Base-by-base conservation (phyloP, 73 alveolate species). In the Symbiodinium natans region DNA sequence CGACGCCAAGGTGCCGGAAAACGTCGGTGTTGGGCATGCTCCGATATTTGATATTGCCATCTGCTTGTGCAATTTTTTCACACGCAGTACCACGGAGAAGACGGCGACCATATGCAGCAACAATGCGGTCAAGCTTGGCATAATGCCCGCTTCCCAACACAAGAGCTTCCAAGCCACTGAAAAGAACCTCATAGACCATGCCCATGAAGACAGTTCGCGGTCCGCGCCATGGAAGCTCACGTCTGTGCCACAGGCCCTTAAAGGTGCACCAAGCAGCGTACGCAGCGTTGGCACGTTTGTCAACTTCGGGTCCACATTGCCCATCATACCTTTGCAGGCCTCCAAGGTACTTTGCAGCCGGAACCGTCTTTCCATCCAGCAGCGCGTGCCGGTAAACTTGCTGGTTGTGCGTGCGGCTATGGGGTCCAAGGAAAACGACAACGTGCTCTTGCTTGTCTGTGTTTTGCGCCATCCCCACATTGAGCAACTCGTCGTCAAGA, bases 391-490 rank as follows among this genome's bases (percentile, higher is more conserved):
- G 10, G 48, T 33, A 75, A 75, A 31, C 25, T 3, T 75, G 86
- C 27, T 27, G 42, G 48, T 17, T 8, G 86, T 75, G 46, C 25
- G 19, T 3, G 86, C 33, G 46, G 25, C 29, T 34, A 4, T 34
- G 25, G 11, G 19, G 42, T 29, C 56, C 63, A 3, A 38, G 7
- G 40, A 80, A 80, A 36, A 7, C 11, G 2, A 36, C 38, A 19
- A 39, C 59, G 34, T 80, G 88, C 23, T 80, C 63, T 25, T 80
- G 88, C 34, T 80, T 80, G n/a, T 13, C 34, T 6, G 23, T 3
- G 88, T 80, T 80, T 19, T 80, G 88, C 19, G 88, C 88, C 88
- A 80, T 39, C 63, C 88, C 88, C 31, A 19, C 88, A 11, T 8
- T 9, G 11, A 9, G 38, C 13, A 63, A 19, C 9, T 19, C 7